phyloP scores from a whole-genome alignment of 768 basidiomycete genomes.

The Plicaturopsis crispa region DNA sequence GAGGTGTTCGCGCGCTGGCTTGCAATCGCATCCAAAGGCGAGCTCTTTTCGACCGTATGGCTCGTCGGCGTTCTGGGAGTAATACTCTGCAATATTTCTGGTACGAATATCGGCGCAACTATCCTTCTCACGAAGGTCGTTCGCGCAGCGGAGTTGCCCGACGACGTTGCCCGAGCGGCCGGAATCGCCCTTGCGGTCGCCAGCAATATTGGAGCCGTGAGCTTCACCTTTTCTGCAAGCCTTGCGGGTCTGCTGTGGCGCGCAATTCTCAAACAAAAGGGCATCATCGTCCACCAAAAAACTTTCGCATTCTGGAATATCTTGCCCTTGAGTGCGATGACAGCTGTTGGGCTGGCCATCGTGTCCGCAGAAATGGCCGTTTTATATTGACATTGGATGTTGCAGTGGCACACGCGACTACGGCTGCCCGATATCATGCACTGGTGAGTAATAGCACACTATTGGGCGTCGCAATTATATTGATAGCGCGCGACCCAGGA shows the following conservation, averaged over 20 bases:
- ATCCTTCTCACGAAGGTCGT: slow-evolving; percentile 83
- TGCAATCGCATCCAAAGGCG: slow-evolving; percentile 29
- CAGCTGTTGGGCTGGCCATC: slow-evolving; percentile 56
- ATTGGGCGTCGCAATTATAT: too few species aligned
- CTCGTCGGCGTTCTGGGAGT: slow-evolving; percentile 67
- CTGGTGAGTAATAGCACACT: too few species aligned
- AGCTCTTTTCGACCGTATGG: slow-evolving; percentile 50
- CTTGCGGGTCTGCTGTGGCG: slow-evolving; percentile 87
- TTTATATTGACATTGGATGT: slow-evolving; percentile 28
- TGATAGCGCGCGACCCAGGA: too few species aligned
- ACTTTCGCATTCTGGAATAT: slow-evolving; percentile 72
- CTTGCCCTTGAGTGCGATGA: slow-evolving; percentile 58
- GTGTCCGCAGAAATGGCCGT: slow-evolving; percentile 74
- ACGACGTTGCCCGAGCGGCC: slow-evolving; percentile 39
- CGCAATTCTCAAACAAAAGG: slow-evolving; percentile 65
- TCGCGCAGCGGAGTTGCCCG: slow-evolving; percentile 36
- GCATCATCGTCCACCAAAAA: slow-evolving; percentile 47
- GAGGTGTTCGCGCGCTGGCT: slow-evolving; percentile 72
- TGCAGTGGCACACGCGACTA: too few species aligned
- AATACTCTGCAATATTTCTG: slow-evolving; percentile 72
- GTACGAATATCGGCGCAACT: slow-evolving; percentile 88
- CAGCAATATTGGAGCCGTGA: slow-evolving; percentile 87
- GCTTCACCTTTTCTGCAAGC: slow-evolving; percentile 81
- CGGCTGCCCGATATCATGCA: too few species aligned
- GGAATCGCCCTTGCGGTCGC: slow-evolving; percentile 76